phyloP scores from a whole-genome alignment of 805 yeast genomes.

The Candida ponderosae region DNA sequence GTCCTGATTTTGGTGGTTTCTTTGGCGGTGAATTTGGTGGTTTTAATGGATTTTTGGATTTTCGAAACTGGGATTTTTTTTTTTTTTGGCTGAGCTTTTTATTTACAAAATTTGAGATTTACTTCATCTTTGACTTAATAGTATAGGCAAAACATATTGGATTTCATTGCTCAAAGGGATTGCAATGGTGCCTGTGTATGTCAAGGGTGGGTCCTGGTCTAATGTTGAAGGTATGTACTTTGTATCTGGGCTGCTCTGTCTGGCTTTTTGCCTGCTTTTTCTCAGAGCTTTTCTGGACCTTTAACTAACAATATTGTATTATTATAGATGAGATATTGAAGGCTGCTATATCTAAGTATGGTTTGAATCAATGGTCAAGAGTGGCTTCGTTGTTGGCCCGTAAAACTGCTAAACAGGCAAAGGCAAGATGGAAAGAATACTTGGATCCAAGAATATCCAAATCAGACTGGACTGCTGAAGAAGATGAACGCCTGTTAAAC shows the following conservation, averaged over 20 bases:
- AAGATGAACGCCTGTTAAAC: conserved; percentile 64
- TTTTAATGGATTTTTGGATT: conserved; percentile 3
- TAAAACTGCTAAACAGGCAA: conserved; percentile 87
- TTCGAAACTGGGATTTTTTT: too few relatives aligned
- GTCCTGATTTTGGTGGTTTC: conserved; percentile 1
- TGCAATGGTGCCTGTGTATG: conserved; percentile 53
- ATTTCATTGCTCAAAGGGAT: not conserved
- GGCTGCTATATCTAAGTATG: conserved; percentile 91
- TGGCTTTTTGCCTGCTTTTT: not conserved
- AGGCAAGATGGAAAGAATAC: conserved; percentile 89
- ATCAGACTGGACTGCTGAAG: conserved; percentile 62
- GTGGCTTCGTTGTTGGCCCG: conserved; percentile 79
- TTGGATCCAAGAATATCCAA: conserved; percentile 65
- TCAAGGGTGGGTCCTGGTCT: conserved; percentile 89
- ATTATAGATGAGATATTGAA: conserved; percentile 66
- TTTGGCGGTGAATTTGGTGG: conserved; percentile 17
- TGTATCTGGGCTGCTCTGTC: not conserved
- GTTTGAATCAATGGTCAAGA: conserved; percentile 90
- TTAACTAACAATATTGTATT: conserved; percentile 11
- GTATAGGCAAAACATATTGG: not conserved
- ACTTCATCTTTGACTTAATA: too few relatives aligned
- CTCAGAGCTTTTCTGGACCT: not conserved
- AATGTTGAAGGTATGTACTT: conserved; percentile 35
- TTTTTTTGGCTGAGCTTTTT: too few relatives aligned
- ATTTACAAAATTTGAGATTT: too few relatives aligned